A percentile compares a stretch with the other conserved stretches of the same genome.
Conservation (phyloP, 176 grass and related monocot species). For the Oryza glaberrima region DNA sequence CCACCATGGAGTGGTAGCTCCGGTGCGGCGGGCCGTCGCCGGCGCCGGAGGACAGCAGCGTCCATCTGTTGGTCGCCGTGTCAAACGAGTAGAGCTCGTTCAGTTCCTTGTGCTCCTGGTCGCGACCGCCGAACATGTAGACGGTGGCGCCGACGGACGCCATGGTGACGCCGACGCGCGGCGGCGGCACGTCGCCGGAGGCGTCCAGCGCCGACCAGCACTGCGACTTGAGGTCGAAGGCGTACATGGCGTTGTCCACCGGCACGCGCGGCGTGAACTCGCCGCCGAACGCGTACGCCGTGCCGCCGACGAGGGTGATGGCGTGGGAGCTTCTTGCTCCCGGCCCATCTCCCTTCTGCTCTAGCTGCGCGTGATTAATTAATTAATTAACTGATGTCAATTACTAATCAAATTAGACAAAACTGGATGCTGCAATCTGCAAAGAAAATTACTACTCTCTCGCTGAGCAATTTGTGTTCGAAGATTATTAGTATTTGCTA, state of each 20-base stretch:
- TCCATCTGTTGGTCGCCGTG: slow-evolving; percentile 53
- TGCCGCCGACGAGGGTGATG: slow-evolving; percentile 62
- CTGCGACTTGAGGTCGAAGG: slow-evolving; percentile 61
- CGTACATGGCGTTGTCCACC: slow-evolving; percentile 86
- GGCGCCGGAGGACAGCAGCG: slow-evolving; percentile 59
- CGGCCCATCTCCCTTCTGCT: slow-evolving; percentile 65
- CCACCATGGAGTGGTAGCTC: slow-evolving; percentile 87
- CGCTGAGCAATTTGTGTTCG: neutral
- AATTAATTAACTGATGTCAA: too few relatives aligned
- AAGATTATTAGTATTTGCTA: neutral
- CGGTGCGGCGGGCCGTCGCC: slow-evolving; percentile 60
- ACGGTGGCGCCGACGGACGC: slow-evolving; percentile 56
- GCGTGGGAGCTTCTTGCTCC: slow-evolving; percentile 87
- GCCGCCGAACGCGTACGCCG: slow-evolving; percentile 81
- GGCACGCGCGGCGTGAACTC: slow-evolving; percentile 86
- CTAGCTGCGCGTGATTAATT: slow-evolving; percentile 40
- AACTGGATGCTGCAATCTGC: too few relatives aligned
- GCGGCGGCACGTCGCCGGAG: slow-evolving; percentile 65
- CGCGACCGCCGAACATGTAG: slow-evolving; percentile 75
- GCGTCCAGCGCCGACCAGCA: slow-evolving; percentile 64
- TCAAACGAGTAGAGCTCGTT: slow-evolving; percentile 85
- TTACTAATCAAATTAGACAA: too few relatives aligned
- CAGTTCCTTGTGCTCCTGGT: slow-evolving; percentile 77
- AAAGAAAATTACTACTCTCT: neutral
- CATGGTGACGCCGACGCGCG: slow-evolving; percentile 87